Evolutionary conservation across 2,329 filamentous ascomycete species (phyloP).

Genomic region (Penicillium palitans): DNA sequence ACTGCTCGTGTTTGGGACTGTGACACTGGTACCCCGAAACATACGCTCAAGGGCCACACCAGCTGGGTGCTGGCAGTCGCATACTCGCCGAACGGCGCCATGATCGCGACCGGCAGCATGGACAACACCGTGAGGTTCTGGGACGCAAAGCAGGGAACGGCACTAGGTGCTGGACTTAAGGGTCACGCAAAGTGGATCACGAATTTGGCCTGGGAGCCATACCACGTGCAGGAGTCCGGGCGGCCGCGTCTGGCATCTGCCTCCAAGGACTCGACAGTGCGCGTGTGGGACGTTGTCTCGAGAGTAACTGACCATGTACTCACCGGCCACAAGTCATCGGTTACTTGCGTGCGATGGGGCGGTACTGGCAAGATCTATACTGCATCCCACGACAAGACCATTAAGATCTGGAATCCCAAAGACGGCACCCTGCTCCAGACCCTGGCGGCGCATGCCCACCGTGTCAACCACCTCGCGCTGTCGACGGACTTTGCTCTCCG

Average conservation of each 20-base stretch:
- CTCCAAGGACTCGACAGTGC: constrained; percentile 84
- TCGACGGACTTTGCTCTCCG: constrained; percentile 89
- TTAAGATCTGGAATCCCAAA: constrained; percentile 83
- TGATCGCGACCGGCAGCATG: constrained; percentile 87
- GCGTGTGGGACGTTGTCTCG: constrained; percentile 81
- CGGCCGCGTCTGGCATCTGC: constrained; percentile 79
- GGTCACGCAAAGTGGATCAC: constrained; percentile 91
- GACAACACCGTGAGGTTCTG: constrained; percentile 89
- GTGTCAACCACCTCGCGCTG: constrained; percentile 92
- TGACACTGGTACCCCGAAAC: constrained; percentile 83
- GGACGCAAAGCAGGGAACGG: constrained; percentile 78
- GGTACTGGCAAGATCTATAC: constrained; percentile 84
- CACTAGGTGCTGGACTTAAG: constrained; percentile 69
- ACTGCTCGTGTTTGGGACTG: constrained; percentile 94
- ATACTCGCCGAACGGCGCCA: constrained; percentile 79
- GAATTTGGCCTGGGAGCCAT: constrained; percentile 88
- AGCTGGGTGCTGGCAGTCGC: constrained; percentile 86
- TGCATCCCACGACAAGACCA: constrained; percentile 84
- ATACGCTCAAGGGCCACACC: constrained; percentile 82
- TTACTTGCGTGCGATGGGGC: constrained; percentile 92
- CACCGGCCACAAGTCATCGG: constrained; percentile 82
- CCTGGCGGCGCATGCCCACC: constrained; percentile 80
- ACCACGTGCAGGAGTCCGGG: constrained; percentile 74
- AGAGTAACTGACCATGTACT: constrained; percentile 78
- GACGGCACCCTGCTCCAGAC: constrained; percentile 79